These are phyloP conservation scores for Hypsizygus marmoreus DNA, from an alignment of 768 basidiomycete genomes.

Conservation along the genomic window DNA sequence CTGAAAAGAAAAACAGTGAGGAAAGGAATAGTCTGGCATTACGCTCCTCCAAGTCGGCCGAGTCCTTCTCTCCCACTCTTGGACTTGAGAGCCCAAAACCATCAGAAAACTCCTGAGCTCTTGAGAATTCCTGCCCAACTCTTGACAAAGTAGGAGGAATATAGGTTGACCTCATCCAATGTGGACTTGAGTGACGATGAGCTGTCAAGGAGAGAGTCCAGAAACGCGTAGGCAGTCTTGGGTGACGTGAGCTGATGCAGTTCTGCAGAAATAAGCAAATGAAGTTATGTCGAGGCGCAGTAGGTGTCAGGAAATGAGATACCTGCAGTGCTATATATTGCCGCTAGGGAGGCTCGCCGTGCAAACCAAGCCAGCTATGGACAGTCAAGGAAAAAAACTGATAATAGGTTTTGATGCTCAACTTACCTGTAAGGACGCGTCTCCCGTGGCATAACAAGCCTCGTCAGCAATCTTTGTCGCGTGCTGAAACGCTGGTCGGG, in stretches of 20 bases:
- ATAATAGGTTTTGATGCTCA: background rate
- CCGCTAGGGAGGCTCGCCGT: constrained; percentile 62
- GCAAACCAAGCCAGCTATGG: constrained; percentile 73
- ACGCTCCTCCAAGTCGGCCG: no score
- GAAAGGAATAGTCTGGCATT: no score
- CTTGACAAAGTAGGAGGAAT: constrained; percentile 59
- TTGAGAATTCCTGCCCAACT: constrained; percentile 76
- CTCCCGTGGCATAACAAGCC: constrained; percentile 62
- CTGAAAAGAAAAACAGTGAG: no score
- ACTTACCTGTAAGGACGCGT: constrained; percentile 60
- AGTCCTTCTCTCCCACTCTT: no score
- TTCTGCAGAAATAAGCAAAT: constrained; percentile 41
- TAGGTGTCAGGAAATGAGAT: constrained; percentile 10
- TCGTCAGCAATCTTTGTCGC: constrained; percentile 64
- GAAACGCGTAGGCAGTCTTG: constrained; percentile 61
- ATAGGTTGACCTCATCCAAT: constrained; percentile 54
- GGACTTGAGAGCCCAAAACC: no score
- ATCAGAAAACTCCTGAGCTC: no score
- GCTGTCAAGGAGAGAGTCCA: constrained; percentile 61
- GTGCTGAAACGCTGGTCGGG: constrained; percentile 61
- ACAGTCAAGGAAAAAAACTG: constrained; percentile 2
- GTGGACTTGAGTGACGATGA: constrained; percentile 46
- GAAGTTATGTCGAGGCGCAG: background rate
- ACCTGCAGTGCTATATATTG: constrained; percentile 76
- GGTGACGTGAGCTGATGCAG: constrained; percentile 84